Evolutionary conservation across 371 early-diverging fungal genomes (phyloP).

Genomic region (Zopfochytrium polystomum): DNA sequence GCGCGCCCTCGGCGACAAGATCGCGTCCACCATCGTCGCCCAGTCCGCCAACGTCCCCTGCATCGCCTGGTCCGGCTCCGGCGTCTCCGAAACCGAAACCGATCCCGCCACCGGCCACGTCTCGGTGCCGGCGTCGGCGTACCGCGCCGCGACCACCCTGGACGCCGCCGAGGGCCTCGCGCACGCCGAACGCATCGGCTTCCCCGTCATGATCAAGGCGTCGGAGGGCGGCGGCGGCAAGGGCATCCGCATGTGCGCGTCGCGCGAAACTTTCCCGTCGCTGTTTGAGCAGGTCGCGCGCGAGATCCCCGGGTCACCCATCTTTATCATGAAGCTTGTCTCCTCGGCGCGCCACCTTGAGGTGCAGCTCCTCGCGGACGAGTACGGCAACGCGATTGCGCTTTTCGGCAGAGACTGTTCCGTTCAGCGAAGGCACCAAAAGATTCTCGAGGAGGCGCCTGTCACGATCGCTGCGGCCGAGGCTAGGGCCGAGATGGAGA

Average conservation of each 20-base stretch:
- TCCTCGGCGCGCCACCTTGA: slow-evolving; percentile 95
- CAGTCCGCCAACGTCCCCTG: slow-evolving; percentile 95
- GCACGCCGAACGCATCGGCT: slow-evolving; percentile 86
- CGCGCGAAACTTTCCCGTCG: slow-evolving; percentile 66
- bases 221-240: slow-evolving; percentile 99
- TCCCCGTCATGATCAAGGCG: slow-evolving; percentile 99
- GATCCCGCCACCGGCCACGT: slow-evolving; percentile 66
- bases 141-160: slow-evolving; percentile 62
- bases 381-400: slow-evolving; percentile 94
- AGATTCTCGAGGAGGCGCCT: slow-evolving; percentile 73
- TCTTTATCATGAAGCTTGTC: slow-evolving; percentile 96
- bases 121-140: slow-evolving; percentile 75
- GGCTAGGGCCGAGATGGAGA: slow-evolving; percentile 87
- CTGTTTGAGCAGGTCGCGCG: slow-evolving; percentile 82
- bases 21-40: slow-evolving; percentile 96
- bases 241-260: slow-evolving; percentile 92
- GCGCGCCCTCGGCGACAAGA: slow-evolving; percentile 97
- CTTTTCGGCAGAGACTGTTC: slow-evolving; percentile 98
- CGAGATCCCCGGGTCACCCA: slow-evolving; percentile 95
- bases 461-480: slow-evolving; percentile 85
- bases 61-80: slow-evolving; percentile 93
- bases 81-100: slow-evolving; percentile 55
- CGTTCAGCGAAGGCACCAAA: slow-evolving; percentile 96
- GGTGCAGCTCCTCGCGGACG: slow-evolving; percentile 95
- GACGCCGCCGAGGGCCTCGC: slow-evolving; percentile 53